Percentiles rank a stretch among this genome's conserved stretches.
phyloP scores from a whole-genome alignment of 2,329 filamentous ascomycete genomes.

The Neofusicoccum umdonicola region DNA sequence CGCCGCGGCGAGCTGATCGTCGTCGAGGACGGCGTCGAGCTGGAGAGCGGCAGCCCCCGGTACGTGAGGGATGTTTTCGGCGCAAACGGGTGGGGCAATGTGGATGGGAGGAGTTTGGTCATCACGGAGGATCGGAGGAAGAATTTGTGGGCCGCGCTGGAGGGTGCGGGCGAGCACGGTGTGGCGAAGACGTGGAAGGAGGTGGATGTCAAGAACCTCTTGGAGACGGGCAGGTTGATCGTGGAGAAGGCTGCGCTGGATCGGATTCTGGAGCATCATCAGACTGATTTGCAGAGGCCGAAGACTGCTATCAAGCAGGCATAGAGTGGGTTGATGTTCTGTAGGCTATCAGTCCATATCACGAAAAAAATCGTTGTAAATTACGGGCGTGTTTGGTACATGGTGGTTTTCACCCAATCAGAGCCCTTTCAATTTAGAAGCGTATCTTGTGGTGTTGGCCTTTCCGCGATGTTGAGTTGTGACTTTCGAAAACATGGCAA shows the following conservation, averaged over 20 bases:
- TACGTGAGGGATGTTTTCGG: constrained; percentile 68
- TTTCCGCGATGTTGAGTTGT: no score
- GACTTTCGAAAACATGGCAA: no score
- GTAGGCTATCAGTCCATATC: neutral
- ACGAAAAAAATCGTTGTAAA: constrained; percentile 18
- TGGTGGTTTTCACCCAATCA: neutral
- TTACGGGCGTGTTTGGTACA: neutral
- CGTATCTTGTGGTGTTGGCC: no score
- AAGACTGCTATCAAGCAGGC: constrained; percentile 30
- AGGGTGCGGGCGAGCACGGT: constrained; percentile 55
- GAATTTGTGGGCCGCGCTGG: constrained; percentile 55
- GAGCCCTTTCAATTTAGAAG: neutral
- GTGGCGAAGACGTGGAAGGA: constrained; percentile 66
- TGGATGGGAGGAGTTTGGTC: constrained; percentile 17
- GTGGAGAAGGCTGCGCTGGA: constrained; percentile 80
- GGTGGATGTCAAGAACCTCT: constrained; percentile 91
- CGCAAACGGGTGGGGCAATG: constrained; percentile 56
- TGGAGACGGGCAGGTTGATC: constrained; percentile 80
- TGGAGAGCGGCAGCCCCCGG: constrained; percentile 61
- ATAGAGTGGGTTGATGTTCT: constrained; percentile 47
- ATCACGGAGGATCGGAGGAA: constrained; percentile 22
- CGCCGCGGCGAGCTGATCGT: constrained; percentile 82
- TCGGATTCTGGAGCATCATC: constrained; percentile 69
- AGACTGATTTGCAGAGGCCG: constrained; percentile 31
- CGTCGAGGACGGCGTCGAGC: constrained; percentile 73